phyloP scores from a whole-genome alignment of 192 early-diverging fungal species.

The Nowakowskiella sp. region DNA sequence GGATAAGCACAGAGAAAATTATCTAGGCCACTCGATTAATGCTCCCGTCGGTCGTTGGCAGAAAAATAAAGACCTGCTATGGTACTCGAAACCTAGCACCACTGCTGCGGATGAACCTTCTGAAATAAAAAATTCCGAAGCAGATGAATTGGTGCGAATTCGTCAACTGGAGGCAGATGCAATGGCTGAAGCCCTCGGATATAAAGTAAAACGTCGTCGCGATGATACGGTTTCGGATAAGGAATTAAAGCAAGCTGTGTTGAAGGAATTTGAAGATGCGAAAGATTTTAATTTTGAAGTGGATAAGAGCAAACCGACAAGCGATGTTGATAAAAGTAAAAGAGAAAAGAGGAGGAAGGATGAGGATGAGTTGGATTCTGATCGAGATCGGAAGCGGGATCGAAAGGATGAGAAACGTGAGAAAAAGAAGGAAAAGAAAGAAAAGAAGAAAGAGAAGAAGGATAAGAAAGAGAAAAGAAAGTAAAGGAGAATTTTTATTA shows the following conservation, averaged over 20 bases:
- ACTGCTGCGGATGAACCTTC: constrained; percentile 39
- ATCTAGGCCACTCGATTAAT: constrained; percentile 70
- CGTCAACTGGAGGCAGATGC: constrained; percentile 28
- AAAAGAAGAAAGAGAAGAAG: constrained; percentile 8
- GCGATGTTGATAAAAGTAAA: constrained; percentile 9
- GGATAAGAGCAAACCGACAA: constrained; percentile 9
- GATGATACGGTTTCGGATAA: background rate
- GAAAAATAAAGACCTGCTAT: constrained; percentile 34
- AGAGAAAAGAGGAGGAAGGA: constrained; percentile 6
- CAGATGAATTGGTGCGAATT: constrained; percentile 23
- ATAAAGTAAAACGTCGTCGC: constrained; percentile 3
- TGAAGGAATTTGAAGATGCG: constrained; percentile 16
- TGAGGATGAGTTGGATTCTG: background rate
- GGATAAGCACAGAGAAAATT: constrained; percentile 65
- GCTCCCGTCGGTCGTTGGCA: constrained; percentile 78
- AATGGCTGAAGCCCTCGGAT: constrained; percentile 31
- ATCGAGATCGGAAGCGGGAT: background rate
- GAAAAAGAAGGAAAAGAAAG: constrained; percentile 8
- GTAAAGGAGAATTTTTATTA: too few relatives aligned
- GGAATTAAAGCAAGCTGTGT: constrained; percentile 18
- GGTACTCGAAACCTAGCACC: constrained; percentile 62
- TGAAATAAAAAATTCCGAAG: constrained; percentile 12
- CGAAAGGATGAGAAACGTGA: background rate
- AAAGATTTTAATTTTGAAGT: constrained; percentile 4
- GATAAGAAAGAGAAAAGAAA: constrained; percentile 11